Evolutionary conservation across 2,329 filamentous ascomycete genomes (phyloP).

Genomic region (Albophoma yamanashiensis): DNA sequence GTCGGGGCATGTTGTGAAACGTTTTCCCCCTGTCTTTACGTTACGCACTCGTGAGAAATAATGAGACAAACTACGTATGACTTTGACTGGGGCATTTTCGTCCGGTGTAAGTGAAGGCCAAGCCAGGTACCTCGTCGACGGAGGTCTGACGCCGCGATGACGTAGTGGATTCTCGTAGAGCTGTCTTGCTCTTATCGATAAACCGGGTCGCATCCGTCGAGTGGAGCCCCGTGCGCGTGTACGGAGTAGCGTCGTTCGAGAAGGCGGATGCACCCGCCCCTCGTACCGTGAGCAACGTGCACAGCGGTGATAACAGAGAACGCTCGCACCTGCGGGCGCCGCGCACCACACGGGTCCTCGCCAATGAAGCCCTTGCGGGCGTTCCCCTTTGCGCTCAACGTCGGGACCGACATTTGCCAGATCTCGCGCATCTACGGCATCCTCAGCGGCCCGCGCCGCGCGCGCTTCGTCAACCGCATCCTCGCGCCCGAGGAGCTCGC

Average conservation of each 20-base stretch:
- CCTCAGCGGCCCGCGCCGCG: conserved; percentile 31
- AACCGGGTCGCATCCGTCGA: neutral
- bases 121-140: neutral
- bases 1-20: neutral
- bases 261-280: neutral
- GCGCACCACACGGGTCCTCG: neutral
- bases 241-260: too few relatives aligned
- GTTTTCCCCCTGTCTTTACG: neutral
- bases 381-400: conserved; percentile 55
- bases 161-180: too few relatives aligned
- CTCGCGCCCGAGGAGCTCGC: conserved; percentile 26
- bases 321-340: neutral
- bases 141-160: neutral
- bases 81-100: neutral
- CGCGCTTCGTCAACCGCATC: conserved; percentile 36
- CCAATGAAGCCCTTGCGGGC: conserved; percentile 21
- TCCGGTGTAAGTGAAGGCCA: neutral
- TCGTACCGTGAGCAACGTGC: neutral
- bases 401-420: conserved; percentile 73
- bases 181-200: neutral
- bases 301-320: neutral
- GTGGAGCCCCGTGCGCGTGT: too few relatives aligned
- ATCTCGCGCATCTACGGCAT: conserved; percentile 54
- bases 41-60: neutral
- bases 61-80: neutral